These are phyloP conservation scores for Metschnikowia baotianmanensis DNA, from an alignment of 805 yeast species.

Conservation along the genomic window DNA sequence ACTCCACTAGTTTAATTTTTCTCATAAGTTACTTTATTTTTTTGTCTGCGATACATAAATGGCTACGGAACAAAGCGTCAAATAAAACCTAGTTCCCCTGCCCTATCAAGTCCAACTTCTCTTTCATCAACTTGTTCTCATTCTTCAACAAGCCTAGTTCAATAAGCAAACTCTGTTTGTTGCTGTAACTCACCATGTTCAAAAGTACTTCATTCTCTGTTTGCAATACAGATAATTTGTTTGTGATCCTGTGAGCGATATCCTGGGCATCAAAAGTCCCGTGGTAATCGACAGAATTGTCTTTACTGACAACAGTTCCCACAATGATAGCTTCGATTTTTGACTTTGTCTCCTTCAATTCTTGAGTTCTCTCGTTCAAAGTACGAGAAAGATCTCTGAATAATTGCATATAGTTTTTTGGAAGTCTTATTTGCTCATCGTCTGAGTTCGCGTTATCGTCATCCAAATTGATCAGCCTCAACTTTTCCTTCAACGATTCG, in stretches of 20 bases:
- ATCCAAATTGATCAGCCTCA: conserved; percentile 19
- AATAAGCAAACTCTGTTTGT: conserved; percentile 65
- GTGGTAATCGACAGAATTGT: conserved; percentile 37
- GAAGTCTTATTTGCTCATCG: conserved; percentile 30
- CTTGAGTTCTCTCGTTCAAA: conserved; percentile 43
- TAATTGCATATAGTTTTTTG: conserved; percentile 44
- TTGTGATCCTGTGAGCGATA: conserved; percentile 67
- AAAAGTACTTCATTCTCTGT: conserved; percentile 70
- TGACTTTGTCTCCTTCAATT: conserved; percentile 58
- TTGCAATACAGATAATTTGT: conserved; percentile 56
- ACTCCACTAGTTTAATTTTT: no score
- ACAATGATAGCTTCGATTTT: conserved; percentile 60
- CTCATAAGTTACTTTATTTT: no score
- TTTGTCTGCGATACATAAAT: no score
- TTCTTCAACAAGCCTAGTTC: conserved; percentile 60
- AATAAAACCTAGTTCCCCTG: conserved; percentile 5
- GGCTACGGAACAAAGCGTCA: no score
- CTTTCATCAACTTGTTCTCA: conserved; percentile 27
- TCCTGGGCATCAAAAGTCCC: conserved; percentile 76
- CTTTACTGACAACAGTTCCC: conserved; percentile 24
- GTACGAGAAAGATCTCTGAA: conserved; percentile 49
- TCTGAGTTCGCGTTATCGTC: conserved; percentile 7
- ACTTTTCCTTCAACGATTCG: conserved; percentile 35
- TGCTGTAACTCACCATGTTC: conserved; percentile 72
- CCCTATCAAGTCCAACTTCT: conserved; percentile 12